Conservation (phyloP, 73 alveolate species). For the Symbiodinium pilosum region DNA sequence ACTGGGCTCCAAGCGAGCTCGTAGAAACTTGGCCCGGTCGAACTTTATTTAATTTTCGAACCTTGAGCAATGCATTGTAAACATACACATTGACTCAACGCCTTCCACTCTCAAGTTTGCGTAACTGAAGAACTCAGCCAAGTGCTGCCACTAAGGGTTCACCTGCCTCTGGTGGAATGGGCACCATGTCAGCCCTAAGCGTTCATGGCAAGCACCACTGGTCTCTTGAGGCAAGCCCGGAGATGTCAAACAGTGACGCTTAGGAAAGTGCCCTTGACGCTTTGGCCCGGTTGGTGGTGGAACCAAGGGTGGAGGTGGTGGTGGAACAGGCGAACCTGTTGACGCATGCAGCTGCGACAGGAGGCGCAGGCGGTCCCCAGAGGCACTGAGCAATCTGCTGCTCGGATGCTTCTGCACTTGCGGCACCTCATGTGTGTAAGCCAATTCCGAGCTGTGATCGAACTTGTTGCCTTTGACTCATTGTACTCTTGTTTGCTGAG, state of each 20-base stretch:
- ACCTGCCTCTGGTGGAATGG: slow-evolving; percentile 3
- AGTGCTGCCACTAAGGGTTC: slow-evolving; percentile 3
- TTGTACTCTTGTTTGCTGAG: no score
- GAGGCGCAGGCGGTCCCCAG: background rate
- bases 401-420: slow-evolving; percentile 11
- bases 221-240: no score
- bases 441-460: no score
- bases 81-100: no score
- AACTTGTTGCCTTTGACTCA: no score
- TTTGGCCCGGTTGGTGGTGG: slow-evolving; percentile 22
- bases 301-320: slow-evolving; percentile 3
- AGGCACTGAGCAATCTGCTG: background rate
- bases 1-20: slow-evolving; percentile 14
- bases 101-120: no score
- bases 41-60: background rate
- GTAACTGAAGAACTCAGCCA: background rate
- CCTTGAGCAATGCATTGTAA: background rate
- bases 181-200: slow-evolving; percentile 12
- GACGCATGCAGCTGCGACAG: background rate
- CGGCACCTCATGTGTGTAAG: background rate
- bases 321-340: background rate
- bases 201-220: no score
- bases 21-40: slow-evolving; percentile 9
- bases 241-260: background rate
- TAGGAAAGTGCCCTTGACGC: background rate